phyloP scores from a whole-genome alignment of 2,329 filamentous ascomycete species.

The Fusarium hainanense region DNA sequence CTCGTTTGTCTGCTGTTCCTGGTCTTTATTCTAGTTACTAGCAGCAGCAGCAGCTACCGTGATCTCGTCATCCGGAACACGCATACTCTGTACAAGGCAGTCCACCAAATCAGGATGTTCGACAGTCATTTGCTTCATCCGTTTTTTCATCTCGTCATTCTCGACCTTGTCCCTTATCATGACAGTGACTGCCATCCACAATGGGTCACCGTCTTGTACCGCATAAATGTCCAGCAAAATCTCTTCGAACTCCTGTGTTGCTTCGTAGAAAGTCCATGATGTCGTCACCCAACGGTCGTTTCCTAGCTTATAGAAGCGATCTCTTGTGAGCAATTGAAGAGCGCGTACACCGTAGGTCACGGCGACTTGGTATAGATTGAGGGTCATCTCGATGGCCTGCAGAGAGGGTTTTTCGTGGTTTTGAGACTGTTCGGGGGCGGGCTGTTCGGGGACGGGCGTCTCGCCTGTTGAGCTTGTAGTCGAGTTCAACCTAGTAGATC shows the following conservation, averaged over 20 bases:
- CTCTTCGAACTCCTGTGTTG: slow-evolving; percentile 19
- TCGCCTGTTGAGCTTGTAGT: not conserved
- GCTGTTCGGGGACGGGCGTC: not conserved
- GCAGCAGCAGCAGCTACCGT: not conserved
- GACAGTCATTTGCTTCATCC: slow-evolving; percentile 9
- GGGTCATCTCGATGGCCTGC: slow-evolving; percentile 11
- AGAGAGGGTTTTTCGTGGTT: not conserved
- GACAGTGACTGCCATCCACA: slow-evolving; percentile 30
- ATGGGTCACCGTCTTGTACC: not conserved
- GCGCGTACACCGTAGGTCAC: slow-evolving; percentile 51
- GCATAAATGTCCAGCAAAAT: slow-evolving; percentile 22
- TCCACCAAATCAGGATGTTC: slow-evolving; percentile 20
- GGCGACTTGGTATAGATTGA: slow-evolving; percentile 51
- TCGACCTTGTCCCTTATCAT: slow-evolving; percentile 20
- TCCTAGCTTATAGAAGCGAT: slow-evolving; percentile 47
- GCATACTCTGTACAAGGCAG: slow-evolving; percentile 15
- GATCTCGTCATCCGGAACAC: not conserved
- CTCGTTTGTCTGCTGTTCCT: not conserved
- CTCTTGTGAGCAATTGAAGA: slow-evolving; percentile 46
- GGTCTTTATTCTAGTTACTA: not conserved
- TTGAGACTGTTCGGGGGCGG: not conserved
- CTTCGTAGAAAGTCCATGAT: slow-evolving; percentile 10
- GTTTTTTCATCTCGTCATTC: slow-evolving; percentile 3
- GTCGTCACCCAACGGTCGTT: not conserved
- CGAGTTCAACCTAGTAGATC: slow-evolving; percentile 17